These are phyloP conservation scores for Aegilops speltoides DNA, from an alignment of 176 grass and related monocot genomes.

Conservation along the genomic window DNA sequence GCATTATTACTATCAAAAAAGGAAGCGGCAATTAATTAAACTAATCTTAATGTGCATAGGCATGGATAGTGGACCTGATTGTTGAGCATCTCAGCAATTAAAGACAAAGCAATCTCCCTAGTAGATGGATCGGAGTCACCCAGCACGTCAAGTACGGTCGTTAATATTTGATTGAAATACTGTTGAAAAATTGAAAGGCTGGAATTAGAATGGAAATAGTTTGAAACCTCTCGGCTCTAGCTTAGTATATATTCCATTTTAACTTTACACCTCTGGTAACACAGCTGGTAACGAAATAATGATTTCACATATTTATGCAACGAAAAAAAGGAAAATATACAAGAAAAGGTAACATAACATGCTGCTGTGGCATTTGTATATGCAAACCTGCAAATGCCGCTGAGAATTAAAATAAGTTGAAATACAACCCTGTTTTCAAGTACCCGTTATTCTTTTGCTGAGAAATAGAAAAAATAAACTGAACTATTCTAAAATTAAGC, in stretches of 20 bases:
- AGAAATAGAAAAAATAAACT: not conserved
- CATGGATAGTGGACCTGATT: constrained; percentile 69
- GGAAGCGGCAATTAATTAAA: constrained; percentile 4
- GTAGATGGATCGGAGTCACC: constrained; percentile 81
- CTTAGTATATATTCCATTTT: not conserved
- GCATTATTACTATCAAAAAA: constrained; percentile 25
- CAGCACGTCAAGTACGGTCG: constrained; percentile 81
- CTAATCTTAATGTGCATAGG: constrained; percentile 30
- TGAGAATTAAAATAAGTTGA: not conserved
- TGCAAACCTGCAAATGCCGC: not conserved
- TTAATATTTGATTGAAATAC: constrained; percentile 99
- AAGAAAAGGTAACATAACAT: not conserved
- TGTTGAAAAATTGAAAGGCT: constrained; percentile 43
- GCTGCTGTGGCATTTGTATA: not conserved
- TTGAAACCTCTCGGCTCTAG: not conserved
- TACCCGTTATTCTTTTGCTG: not conserved
- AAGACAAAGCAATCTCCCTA: constrained; percentile 78
- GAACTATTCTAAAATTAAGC: not conserved
- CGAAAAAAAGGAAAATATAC: not conserved
- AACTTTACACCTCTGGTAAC: not conserved
- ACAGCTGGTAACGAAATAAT: not conserved
- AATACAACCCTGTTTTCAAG: not conserved
- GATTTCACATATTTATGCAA: not conserved
- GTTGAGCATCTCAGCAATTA: constrained; percentile 86
- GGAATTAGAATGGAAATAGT: constrained; percentile 35